Evolutionary conservation across 495 filamentous ascomycete species (phyloP).

Genomic region (Bathelium albidoporum): DNA sequence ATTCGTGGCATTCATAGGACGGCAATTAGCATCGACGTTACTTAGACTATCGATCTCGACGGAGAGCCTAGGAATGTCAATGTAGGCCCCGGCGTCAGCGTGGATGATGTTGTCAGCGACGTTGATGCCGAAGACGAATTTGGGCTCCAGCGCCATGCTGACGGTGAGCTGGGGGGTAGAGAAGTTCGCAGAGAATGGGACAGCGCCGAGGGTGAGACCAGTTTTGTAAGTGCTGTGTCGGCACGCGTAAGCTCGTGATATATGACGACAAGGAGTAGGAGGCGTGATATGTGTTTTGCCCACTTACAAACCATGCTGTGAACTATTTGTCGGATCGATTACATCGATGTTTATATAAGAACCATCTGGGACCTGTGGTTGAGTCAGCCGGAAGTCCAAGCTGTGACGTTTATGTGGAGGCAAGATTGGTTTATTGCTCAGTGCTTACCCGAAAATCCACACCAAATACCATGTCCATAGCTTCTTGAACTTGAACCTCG

Average conservation of each 20-base stretch:
- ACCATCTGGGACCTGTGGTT: neutral
- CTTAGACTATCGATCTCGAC: neutral
- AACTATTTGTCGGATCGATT: neutral
- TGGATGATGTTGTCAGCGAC: neutral
- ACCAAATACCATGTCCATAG: neutral
- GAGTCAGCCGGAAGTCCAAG: neutral
- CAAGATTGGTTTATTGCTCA: neutral
- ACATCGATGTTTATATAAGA: neutral
- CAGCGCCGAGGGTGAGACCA: neutral
- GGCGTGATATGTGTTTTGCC: neutral
- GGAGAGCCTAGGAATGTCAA: neutral
- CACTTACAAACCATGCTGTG: slow-evolving; percentile 1
- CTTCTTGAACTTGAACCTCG: neutral
- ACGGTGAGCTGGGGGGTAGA: neutral
- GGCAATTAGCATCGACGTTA: neutral
- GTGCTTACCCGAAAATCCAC: neutral
- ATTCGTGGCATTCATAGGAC: neutral
- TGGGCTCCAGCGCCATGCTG: neutral
- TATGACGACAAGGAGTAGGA: neutral
- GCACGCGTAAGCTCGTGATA: neutral
- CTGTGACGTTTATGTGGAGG: too few species aligned
- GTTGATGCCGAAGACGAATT: neutral
- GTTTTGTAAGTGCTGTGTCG: neutral
- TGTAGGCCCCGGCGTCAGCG: neutral
- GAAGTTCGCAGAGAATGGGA: neutral